Percentiles rank a stretch among this genome's conserved stretches.
Conservation (phyloP, 331 rosid species). For the Arachis monticola region DNA sequence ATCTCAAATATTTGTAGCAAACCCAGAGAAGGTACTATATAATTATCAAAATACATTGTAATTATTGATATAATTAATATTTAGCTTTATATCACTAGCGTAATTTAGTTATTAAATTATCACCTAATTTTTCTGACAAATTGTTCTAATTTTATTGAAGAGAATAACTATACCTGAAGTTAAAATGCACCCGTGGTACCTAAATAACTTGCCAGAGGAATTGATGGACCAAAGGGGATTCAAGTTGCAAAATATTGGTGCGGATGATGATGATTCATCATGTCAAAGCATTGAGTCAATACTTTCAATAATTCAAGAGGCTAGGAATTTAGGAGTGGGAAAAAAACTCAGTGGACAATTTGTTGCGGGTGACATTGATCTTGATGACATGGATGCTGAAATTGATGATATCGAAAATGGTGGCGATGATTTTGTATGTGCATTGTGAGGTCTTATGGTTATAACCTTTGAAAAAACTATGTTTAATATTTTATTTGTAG, state of each 20-base stretch:
- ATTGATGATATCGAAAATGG: conserved; percentile 83
- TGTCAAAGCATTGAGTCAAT: conserved; percentile 64
- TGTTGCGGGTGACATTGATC: conserved; percentile 81
- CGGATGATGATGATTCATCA: conserved; percentile 11
- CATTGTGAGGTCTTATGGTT: conserved; percentile 45
- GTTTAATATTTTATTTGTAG: too few relatives aligned
- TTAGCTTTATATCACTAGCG: neutral
- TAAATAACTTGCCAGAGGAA: conserved; percentile 69
- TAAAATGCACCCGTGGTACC: conserved; percentile 79
- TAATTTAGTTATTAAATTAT: neutral
- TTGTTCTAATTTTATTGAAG: conserved; percentile 42
- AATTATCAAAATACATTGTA: too few relatives aligned
- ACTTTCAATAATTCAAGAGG: conserved; percentile 80
- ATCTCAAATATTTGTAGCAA: conserved; percentile 80
- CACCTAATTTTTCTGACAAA: neutral
- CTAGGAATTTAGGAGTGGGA: conserved; percentile 62
- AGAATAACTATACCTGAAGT: conserved; percentile 89
- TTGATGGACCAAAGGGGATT: conserved; percentile 55
- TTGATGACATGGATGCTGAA: conserved; percentile 83
- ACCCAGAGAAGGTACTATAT: conserved; percentile 73
- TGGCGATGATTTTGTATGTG: conserved; percentile 86
- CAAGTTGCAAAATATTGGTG: conserved; percentile 32
- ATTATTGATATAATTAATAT: neutral
- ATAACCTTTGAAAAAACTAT: too few relatives aligned
- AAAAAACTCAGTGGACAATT: conserved; percentile 56